Evolutionary conservation across 2,329 filamentous ascomycete species (phyloP), one percentile per base, ranked within the genome.

Genomic region (Amesomyces nigricolor): DNA sequence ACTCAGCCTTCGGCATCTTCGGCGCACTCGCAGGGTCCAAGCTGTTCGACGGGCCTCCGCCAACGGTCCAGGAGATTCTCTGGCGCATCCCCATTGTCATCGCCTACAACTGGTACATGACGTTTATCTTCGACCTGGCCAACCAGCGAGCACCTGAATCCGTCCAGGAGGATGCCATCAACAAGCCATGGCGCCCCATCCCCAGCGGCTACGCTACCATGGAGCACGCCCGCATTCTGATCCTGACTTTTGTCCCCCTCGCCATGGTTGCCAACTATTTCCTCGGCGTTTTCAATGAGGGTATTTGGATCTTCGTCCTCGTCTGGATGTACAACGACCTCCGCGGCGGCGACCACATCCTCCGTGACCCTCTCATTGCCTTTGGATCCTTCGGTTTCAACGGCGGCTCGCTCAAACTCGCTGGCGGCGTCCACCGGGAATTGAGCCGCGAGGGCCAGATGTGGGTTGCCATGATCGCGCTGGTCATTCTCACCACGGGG

Each of bases 171-270:
- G 73, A 75, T 59, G 32, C 43, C 0, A 50, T 71, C 49, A 76
- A 76, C 65, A 75, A 75, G 51, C 70, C 72, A 9, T 71, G 66
- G 66, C 63, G 69, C 0, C 65, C 69, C 0, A 63, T 68, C n/a
- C 57, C 57, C 14, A 16, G 26, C 1, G 50, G 46, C 1, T 29
- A 38, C 4, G 47, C 49, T 46, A 59, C 57, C 7, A 19, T 35
- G 13, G 29, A 30, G 2, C 53, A 56, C 10, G 47, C 57, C 30
- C 39, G 60, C 14, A 53, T 47, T 45, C 35, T 57, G 61, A 57
- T 72, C 7, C 57, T 72, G 0, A 7, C 44, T 0, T 47, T 62
- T 4, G 61, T 70, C 26, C 66, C 63, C 2, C 19, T 62, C 7
- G 58, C 60, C 7, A 43, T 68, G 10, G 45, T 50, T 3, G 32